phyloP scores from a whole-genome alignment of 2,329 filamentous ascomycete genomes.

The Xenosphaeropsis pyriputrescens region DNA sequence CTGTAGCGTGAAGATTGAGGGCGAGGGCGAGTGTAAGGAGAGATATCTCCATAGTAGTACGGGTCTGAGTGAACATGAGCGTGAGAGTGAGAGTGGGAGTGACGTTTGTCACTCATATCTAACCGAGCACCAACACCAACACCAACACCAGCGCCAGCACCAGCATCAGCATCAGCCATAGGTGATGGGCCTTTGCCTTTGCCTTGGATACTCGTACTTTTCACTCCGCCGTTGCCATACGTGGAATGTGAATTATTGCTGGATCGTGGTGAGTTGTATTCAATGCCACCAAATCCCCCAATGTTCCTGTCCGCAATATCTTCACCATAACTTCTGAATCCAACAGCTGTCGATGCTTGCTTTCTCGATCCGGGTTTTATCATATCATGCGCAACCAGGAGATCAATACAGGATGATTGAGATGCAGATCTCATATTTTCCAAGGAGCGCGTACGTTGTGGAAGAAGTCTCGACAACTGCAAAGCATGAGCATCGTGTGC shows the following conservation, averaged over 20 bases:
- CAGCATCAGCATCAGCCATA: background rate
- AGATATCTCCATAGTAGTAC: no score
- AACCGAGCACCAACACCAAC: background rate
- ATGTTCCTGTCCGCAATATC: constrained; percentile 48
- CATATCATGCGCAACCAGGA: constrained; percentile 41
- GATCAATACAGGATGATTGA: constrained; percentile 26
- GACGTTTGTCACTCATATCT: background rate
- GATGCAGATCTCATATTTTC: no score
- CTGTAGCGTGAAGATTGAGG: no score
- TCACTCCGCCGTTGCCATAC: background rate
- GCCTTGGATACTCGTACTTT: background rate
- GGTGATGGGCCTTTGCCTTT: background rate
- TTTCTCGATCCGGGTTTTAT: constrained; percentile 20
- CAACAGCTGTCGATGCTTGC: constrained; percentile 28
- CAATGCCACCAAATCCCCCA: constrained; percentile 1
- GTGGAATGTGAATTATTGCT: no score
- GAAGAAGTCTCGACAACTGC: constrained; percentile 2
- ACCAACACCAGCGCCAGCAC: background rate
- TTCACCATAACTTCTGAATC: constrained; percentile 42
- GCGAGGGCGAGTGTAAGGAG: no score
- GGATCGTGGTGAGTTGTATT: background rate
- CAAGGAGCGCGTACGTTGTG: constrained; percentile 1
- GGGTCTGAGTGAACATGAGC: no score
- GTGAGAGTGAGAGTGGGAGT: no score
- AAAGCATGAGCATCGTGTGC: constrained; percentile 2